Evolutionary conservation across 2,329 filamentous ascomycete genomes (phyloP).

Genomic region (Sordariomycetes sp.): DNA sequence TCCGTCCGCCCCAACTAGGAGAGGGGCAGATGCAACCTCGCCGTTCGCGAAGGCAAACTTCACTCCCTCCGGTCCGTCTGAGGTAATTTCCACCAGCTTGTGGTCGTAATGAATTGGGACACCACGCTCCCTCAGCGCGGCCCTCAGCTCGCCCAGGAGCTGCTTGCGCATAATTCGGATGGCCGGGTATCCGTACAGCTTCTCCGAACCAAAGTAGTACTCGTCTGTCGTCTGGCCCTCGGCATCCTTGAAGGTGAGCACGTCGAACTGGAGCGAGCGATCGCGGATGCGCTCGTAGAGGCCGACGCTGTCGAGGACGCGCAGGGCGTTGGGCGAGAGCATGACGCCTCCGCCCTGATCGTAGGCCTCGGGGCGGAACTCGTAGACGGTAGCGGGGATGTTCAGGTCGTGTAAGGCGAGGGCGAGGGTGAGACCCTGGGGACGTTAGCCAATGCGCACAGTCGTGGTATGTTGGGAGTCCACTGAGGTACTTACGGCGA

Average conservation of each 20-base stretch:
- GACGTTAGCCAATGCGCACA: no score
- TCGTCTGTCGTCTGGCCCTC: constrained; percentile 20
- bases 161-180: constrained; percentile 42
- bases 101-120: constrained; percentile 34
- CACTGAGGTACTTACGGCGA: constrained; percentile 15
- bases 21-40: no score
- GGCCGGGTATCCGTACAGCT: constrained; percentile 39
- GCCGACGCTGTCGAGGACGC: constrained; percentile 37
- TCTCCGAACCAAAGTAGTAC: constrained; percentile 35
- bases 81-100: constrained; percentile 23
- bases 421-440: constrained; percentile 35
- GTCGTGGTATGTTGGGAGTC: no score
- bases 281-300: constrained; percentile 32
- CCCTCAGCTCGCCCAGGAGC: constrained; percentile 36
- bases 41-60: no score
- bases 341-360: constrained; percentile 45
- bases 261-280: constrained; percentile 39
- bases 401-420: constrained; percentile 39
- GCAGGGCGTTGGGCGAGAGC: constrained; percentile 48
- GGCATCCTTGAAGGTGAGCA: constrained; percentile 31
- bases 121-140: constrained; percentile 23
- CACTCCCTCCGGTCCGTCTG: no score
- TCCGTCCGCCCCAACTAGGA: constrained; percentile 37
- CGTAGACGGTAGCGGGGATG: constrained; percentile 40
- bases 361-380: constrained; percentile 30